Evolutionary conservation across 1,139 yeast genomes (phyloP), one percentile per base, ranked within the genome.

Genomic region (Keqinozyma sinolaborantium): DNA sequence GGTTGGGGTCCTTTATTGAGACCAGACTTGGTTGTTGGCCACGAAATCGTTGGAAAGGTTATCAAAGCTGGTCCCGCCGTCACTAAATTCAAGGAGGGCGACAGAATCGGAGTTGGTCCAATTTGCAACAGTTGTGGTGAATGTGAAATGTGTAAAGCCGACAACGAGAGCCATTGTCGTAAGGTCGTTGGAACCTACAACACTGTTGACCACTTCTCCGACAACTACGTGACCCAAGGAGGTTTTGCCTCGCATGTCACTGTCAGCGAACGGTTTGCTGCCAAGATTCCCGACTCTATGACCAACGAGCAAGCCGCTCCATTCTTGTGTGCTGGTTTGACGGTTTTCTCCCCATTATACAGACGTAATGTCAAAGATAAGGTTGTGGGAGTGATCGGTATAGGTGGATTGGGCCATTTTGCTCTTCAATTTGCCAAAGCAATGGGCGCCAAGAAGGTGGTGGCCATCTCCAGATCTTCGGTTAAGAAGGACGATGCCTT

Each of bases 41-140:
- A 67, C 54, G 83, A 77, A 49, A 74, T 76, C 37, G 53, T 71
- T 29, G 84, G 83, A 25, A 55, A 60, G 16, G 80, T 76, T 60
- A 52, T 70, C 46, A 68, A 71, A 51, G 45, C 72, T 16, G 83
- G 83, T 30, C 77, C 78, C n/a, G n/a, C n/a, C n/a, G n/a, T n/a
- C n/a, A n/a, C n/a, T n/a, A n/a, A 39, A 54, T 78, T 35, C n/a
- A n/a, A n/a, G n/a, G n/a, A n/a, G n/a, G n/a, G n/a, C n/a, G n/a
- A n/a, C n/a, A n/a, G n/a, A n/a, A 83, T 76, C 24, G 85, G 83
- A 28, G 67, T 74, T 41, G 84, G 85, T 38, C 81, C 83, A 28
- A 67, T 66, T 35, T 56, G 67, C 23, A 56, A 56, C 31, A 56
- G 77, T 8, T 79, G 84, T 53, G 44, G 51, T 34, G 47, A 50